These are phyloP conservation scores for Tillandsia leiboldiana DNA, from an alignment of 176 grass and related monocot genomes.

Conservation along the genomic window DNA sequence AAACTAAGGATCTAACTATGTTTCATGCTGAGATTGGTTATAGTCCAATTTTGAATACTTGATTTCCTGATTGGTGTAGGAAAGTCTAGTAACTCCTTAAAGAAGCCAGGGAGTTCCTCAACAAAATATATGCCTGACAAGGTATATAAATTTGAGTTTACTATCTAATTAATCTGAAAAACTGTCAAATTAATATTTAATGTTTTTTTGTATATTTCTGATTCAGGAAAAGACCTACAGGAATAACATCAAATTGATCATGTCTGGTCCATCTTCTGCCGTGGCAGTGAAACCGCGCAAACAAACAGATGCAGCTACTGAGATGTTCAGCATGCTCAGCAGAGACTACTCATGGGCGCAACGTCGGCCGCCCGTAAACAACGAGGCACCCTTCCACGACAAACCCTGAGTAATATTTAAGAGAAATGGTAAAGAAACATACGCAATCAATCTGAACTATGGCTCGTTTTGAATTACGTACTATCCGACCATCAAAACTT, in stretches of 20 bases:
- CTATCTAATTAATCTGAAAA: neutral
- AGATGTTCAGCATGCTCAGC: slow-evolving; percentile 43
- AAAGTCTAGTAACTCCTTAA: slow-evolving; percentile 6
- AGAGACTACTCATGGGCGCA: slow-evolving; percentile 33
- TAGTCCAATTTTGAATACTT: too few relatives aligned
- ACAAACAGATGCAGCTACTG: neutral
- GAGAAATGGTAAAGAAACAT: too few relatives aligned
- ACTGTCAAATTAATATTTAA: neutral
- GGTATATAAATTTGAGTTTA: slow-evolving; percentile 9
- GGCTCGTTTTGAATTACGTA: too few relatives aligned
- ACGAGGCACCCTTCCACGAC: slow-evolving; percentile 31
- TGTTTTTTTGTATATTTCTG: neutral
- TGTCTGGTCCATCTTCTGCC: neutral
- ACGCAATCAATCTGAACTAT: too few relatives aligned
- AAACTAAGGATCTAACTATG: slow-evolving; percentile 7
- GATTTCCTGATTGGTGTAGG: slow-evolving; percentile 15
- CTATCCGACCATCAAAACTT: too few relatives aligned
- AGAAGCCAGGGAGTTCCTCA: slow-evolving; percentile 17
- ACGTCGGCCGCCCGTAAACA: slow-evolving; percentile 40
- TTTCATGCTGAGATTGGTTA: neutral
- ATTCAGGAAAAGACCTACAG: neutral
- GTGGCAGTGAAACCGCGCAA: slow-evolving; percentile 1
- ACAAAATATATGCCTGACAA: neutral
- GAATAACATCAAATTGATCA: neutral
- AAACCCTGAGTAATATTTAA: slow-evolving; percentile 9